Conservation (phyloP, 441 rosid genomes). For the Jatropha multifida region DNA sequence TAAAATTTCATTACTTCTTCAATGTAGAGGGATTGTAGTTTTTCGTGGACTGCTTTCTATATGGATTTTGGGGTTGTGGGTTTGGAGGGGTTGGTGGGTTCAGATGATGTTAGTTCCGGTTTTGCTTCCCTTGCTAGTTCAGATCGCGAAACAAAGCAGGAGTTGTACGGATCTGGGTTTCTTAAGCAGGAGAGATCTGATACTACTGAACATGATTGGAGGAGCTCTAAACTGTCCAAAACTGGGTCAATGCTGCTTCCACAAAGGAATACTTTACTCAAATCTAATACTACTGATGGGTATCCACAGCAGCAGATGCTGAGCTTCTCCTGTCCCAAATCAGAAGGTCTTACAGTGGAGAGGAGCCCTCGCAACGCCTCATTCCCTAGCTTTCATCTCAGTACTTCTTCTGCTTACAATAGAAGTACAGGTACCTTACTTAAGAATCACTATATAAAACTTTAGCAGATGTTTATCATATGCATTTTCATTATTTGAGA, state of each 20-base stretch:
- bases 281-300: constrained; percentile 45
- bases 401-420: constrained; percentile 20
- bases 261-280: constrained; percentile 34
- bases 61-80: constrained; percentile 57
- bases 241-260: constrained; percentile 41
- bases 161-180: constrained; percentile 50
- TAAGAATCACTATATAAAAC: neutral
- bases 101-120: constrained; percentile 31
- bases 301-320: constrained; percentile 63
- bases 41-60: constrained; percentile 1
- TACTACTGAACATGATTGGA: constrained; percentile 44
- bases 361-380: constrained; percentile 29
- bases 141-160: constrained; percentile 45
- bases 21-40: constrained; percentile 1
- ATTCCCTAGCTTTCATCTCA: constrained; percentile 37
- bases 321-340: constrained; percentile 64
- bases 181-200: constrained; percentile 49
- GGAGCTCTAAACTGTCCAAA: constrained; percentile 51
- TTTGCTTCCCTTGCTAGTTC: constrained; percentile 31
- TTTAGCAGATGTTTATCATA: neutral
- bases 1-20: neutral
- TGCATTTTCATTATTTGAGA: constrained; percentile 15
- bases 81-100: constrained; percentile 46
- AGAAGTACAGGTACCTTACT: constrained; percentile 14
- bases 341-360: constrained; percentile 35